These are phyloP conservation scores for Melaleuca alternifolia DNA, from an alignment of 345 rosid species.

Conservation along the genomic window DNA sequence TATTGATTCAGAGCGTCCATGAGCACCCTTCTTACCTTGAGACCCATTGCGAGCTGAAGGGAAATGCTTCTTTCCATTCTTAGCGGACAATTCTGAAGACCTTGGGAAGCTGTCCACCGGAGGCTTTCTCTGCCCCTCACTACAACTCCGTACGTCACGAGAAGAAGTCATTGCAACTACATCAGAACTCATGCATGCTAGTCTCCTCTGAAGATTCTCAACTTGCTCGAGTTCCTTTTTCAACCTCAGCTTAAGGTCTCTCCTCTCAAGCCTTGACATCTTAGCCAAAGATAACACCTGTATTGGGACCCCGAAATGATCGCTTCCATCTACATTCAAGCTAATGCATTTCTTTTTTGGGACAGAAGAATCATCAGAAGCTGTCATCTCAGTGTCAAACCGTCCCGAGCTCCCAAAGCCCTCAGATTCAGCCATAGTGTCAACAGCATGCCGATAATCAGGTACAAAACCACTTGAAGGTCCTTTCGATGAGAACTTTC, in stretches of 20 bases:
- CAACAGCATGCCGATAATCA: conserved; percentile 45
- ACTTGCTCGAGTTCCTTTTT: conserved; percentile 69
- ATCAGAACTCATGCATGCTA: conserved; percentile 30
- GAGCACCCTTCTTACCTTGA: conserved; percentile 26
- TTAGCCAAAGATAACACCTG: conserved; percentile 52
- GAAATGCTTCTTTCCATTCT: conserved; percentile 45
- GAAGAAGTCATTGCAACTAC: conserved; percentile 30
- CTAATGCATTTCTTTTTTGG: conserved; percentile 50
- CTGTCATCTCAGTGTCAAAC: conserved; percentile 38
- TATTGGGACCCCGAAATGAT: conserved; percentile 29
- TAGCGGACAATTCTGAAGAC: conserved; percentile 18
- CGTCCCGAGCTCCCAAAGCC: conserved; percentile 62
- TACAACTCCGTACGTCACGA: conserved; percentile 53
- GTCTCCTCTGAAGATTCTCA: conserved; percentile 44
- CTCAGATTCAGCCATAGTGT: conserved; percentile 61
- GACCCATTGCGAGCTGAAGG: conserved; percentile 29
- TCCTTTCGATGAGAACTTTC: conserved; percentile 54
- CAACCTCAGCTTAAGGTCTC: conserved; percentile 40
- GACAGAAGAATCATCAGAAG: conserved; percentile 47
- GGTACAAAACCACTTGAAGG: conserved; percentile 52
- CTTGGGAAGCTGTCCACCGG: conserved; percentile 18
- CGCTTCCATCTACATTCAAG: conserved; percentile 32
- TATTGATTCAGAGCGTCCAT: conserved; percentile 15
- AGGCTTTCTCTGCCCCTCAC: conserved; percentile 56
- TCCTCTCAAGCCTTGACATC: conserved; percentile 54